Evolutionary conservation across 148 eudicot species (phyloP).

Genomic region (Vaccinium macrocarpon): DNA sequence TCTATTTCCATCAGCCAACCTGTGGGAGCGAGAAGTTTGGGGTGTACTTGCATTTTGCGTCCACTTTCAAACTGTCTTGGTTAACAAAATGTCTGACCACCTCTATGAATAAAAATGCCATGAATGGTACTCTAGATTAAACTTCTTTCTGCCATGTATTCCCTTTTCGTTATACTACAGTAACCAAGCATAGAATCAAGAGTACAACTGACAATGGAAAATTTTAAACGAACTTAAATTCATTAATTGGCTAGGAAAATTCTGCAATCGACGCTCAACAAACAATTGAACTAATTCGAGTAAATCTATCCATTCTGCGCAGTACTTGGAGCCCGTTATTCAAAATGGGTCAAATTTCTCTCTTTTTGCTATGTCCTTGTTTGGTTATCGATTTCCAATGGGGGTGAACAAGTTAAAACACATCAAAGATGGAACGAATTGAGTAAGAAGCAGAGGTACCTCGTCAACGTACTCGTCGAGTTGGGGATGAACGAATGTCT

Average conservation of each 20-base stretch:
- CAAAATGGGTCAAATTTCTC: neutral
- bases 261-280: neutral
- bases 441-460: constrained; percentile 31
- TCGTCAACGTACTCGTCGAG: constrained; percentile 95
- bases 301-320: neutral
- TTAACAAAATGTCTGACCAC: too few relatives aligned
- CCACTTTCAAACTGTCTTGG: too few relatives aligned
- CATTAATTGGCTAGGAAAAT: neutral
- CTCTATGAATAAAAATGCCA: too few relatives aligned
- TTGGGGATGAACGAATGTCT: constrained; percentile 85
- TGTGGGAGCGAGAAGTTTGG: too few relatives aligned
- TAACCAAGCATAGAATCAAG: neutral
- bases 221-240: neutral
- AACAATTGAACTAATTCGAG: neutral
- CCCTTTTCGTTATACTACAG: neutral
- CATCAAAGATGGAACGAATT: neutral
- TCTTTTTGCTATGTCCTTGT: neutral
- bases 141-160: neutral
- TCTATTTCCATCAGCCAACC: too few relatives aligned
- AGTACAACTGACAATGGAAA: neutral
- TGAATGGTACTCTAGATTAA: neutral
- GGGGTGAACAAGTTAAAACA: neutral
- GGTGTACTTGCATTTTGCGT: too few relatives aligned
- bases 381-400: neutral
- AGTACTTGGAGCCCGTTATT: neutral